These are phyloP conservation scores for Aspergillus novofumigatus DNA, from an alignment of 2,329 filamentous ascomycete species.

Conservation along the genomic window DNA sequence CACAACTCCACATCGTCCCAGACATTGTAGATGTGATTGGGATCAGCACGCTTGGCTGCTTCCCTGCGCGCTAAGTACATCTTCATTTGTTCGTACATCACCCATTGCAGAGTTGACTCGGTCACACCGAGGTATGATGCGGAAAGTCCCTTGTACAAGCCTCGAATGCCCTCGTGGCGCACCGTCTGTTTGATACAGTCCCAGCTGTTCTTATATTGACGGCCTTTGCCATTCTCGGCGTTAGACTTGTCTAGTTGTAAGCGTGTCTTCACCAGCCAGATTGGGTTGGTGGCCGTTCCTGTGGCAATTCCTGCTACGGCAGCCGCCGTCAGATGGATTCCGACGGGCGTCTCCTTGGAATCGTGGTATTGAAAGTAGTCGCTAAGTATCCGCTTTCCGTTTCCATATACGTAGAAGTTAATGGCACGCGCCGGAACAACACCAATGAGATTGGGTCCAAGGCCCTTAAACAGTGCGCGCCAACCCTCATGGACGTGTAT, in stretches of 20 bases:
- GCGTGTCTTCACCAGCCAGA: conserved; percentile 93
- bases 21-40: conserved; percentile 58
- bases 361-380: conserved; percentile 53
- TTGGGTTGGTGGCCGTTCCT: conserved; percentile 88
- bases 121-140: conserved; percentile 88
- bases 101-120: conserved; percentile 89
- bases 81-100: conserved; percentile 92
- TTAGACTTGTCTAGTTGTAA: conserved; percentile 87
- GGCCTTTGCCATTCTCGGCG: conserved; percentile 54
- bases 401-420: conserved; percentile 92
- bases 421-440: conserved; percentile 87
- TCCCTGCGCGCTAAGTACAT: conserved; percentile 60
- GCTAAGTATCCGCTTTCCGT: conserved; percentile 78
- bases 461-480: conserved; percentile 85
- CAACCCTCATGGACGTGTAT: conserved; percentile 79
- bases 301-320: conserved; percentile 77
- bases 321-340: conserved; percentile 74
- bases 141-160: conserved; percentile 84
- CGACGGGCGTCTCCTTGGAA: conserved; percentile 54
- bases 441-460: conserved; percentile 84
- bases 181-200: conserved; percentile 84
- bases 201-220: conserved; percentile 80
- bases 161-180: conserved; percentile 71
- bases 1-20: conserved; percentile 75
- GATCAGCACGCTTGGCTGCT: conserved; percentile 53